Conservation (phyloP, 2,329 filamentous ascomycete species). For the Colletotrichum aenigma region DNA sequence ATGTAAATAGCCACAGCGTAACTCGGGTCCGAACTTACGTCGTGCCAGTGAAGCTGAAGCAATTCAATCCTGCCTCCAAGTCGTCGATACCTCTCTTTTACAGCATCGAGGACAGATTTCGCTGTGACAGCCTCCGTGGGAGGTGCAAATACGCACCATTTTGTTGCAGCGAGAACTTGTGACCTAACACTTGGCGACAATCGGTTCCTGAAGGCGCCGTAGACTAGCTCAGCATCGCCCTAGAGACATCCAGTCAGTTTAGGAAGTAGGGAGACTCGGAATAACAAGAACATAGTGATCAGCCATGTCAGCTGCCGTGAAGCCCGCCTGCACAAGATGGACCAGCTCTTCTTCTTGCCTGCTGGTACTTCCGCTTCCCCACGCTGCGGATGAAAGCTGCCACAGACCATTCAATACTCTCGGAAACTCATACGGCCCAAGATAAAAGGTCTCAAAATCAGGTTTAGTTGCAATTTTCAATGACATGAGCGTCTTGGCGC, state of each 20-base stretch:
- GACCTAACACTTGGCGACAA: constrained; percentile 23
- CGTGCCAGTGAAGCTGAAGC: constrained; percentile 39
- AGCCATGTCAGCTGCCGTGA: constrained; percentile 36
- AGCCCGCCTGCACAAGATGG: constrained; percentile 26
- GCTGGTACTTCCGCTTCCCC: constrained; percentile 25
- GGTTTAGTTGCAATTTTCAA: background rate
- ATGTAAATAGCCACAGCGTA: background rate
- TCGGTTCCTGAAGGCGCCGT: constrained; percentile 32
- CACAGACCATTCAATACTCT: constrained; percentile 34
- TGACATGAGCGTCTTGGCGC: background rate
- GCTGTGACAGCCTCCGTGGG: constrained; percentile 26
- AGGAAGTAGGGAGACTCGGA: background rate
- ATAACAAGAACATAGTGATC: constrained; percentile 36
- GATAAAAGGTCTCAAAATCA: constrained; percentile 24
- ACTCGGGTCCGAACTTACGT: constrained; percentile 28
- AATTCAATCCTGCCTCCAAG: constrained; percentile 35
- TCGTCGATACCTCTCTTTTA: constrained; percentile 34
- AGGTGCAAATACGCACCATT: constrained; percentile 37
- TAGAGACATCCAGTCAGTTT: background rate
- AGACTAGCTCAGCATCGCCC: constrained; percentile 39
- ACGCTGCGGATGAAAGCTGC: constrained; percentile 34
- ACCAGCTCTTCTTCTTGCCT: constrained; percentile 29
- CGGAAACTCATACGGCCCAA: constrained; percentile 25
- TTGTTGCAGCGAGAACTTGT: constrained; percentile 34
- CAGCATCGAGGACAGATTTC: constrained; percentile 29